Evolutionary conservation across 2,329 filamentous ascomycete genomes (phyloP).

Genomic region (Ceratocystis alfenasii): DNA sequence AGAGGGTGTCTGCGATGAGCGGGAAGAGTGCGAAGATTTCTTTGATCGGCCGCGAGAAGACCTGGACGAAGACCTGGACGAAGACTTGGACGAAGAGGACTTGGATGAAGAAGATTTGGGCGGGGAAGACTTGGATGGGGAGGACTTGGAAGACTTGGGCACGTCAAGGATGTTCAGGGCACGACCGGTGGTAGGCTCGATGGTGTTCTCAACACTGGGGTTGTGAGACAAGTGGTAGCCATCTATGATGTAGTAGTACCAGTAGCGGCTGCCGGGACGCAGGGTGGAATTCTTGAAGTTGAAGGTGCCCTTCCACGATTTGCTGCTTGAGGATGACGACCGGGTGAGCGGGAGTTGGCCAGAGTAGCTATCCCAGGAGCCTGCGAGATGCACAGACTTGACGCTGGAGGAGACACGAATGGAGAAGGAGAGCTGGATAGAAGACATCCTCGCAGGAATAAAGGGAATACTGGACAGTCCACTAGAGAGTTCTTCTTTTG

Average conservation of each 20-base stretch:
- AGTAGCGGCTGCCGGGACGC: slow-evolving; percentile 84
- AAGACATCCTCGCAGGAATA: slow-evolving; percentile 53
- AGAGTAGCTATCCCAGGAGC: slow-evolving; percentile 95
- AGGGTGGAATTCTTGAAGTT: slow-evolving; percentile 82
- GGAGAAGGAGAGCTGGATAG: slow-evolving; percentile 88
- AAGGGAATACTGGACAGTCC: too few relatives aligned
- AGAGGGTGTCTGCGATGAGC: slow-evolving; percentile 36
- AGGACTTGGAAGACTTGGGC: slow-evolving; percentile 43
- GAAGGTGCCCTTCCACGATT: slow-evolving; percentile 94
- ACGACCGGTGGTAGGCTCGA: slow-evolving; percentile 92
- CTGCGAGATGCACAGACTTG: slow-evolving; percentile 94
- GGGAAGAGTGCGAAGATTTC: slow-evolving; percentile 36
- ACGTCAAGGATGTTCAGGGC: slow-evolving; percentile 97
- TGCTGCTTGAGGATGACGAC: slow-evolving; percentile 59
- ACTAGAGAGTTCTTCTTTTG: slow-evolving; percentile 21
- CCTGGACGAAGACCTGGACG: slow-evolving; percentile 32
- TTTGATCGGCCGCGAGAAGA: slow-evolving; percentile 32
- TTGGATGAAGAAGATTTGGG: slow-evolving; percentile 30
- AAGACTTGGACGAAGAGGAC: slow-evolving; percentile 32
- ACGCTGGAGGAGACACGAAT: slow-evolving; percentile 91
- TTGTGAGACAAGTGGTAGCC: slow-evolving; percentile 97
- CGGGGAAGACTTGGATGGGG: slow-evolving; percentile 34
- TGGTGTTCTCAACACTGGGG: slow-evolving; percentile 75
- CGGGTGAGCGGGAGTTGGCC: slow-evolving; percentile 90
- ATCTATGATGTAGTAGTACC: slow-evolving; percentile 99